Percentiles rank a stretch among this genome's conserved stretches.
phyloP scores from a whole-genome alignment of 2,329 filamentous ascomycete species.

The Ophiostoma populinum region DNA sequence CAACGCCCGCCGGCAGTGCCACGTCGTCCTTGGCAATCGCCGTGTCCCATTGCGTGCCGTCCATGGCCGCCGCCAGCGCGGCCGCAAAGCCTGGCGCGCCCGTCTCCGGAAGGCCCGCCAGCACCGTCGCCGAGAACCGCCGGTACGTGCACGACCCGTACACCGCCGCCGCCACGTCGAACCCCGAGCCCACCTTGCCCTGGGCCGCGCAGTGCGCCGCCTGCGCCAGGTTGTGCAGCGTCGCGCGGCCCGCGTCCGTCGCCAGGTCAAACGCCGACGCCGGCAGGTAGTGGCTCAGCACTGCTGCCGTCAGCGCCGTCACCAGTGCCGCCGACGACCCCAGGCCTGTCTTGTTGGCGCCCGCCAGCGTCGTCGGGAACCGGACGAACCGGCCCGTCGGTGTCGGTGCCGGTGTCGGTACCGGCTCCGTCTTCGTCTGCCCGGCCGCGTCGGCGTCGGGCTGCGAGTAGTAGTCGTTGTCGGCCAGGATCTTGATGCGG shows the following conservation, averaged over 20 bases:
- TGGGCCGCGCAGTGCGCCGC: constrained; percentile 89
- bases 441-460: constrained; percentile 29
- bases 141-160: constrained; percentile 84
- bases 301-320: constrained; percentile 63
- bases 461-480: constrained; percentile 92
- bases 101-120: constrained; percentile 49
- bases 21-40: constrained; percentile 55
- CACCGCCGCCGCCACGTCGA: constrained; percentile 85
- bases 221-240: constrained; percentile 84
- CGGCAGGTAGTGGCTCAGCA: constrained; percentile 61
- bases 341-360: constrained; percentile 88
- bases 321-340: constrained; percentile 91
- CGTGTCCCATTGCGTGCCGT: constrained; percentile 54
- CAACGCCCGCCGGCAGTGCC: constrained; percentile 52
- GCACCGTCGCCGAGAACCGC: constrained; percentile 70
- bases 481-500: constrained; percentile 73
- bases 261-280: constrained; percentile 35
- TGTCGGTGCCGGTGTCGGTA: constrained; percentile 8
- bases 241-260: constrained; percentile 33
- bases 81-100: constrained; percentile 49
- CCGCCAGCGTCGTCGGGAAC: constrained; percentile 57
- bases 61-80: constrained; percentile 47
- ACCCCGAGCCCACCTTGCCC: constrained; percentile 89
- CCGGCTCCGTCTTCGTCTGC: too few relatives aligned
- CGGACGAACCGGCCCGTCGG: constrained; percentile 46